These are phyloP conservation scores for Pilobolus umbonatus DNA, from an alignment of 192 early-diverging fungal genomes.

Conservation along the genomic window DNA sequence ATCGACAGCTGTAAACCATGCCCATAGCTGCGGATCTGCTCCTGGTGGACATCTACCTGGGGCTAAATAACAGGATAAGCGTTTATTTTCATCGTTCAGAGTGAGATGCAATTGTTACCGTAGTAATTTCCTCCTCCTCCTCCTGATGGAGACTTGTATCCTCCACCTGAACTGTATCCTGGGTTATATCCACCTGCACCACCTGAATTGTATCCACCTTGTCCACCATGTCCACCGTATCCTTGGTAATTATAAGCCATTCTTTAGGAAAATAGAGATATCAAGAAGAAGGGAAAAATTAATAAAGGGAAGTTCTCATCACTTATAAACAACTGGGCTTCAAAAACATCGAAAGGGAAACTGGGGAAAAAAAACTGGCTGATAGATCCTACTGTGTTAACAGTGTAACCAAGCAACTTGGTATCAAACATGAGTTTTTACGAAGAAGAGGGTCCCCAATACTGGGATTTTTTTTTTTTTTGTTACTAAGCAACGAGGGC, in stretches of 20 bases:
- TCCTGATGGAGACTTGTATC: conserved; percentile 1
- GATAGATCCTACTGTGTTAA: not conserved
- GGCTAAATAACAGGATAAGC: not conserved
- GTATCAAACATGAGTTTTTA: too few relatives aligned
- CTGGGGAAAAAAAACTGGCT: not conserved
- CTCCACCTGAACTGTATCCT: not conserved
- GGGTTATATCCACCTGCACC: not conserved
- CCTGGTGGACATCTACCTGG: conserved; percentile 17
- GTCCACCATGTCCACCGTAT: not conserved
- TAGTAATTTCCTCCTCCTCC: too few relatives aligned
- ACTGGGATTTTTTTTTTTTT: too few relatives aligned
- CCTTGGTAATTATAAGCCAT: conserved; percentile 9
- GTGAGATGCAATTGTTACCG: not conserved
- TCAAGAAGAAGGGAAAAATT: not conserved
- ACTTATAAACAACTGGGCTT: not conserved
- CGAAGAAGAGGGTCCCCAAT: too few relatives aligned
- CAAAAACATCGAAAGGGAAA: not conserved
- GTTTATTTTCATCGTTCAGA: not conserved
- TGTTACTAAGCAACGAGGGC: too few relatives aligned
- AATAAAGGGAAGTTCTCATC: not conserved
- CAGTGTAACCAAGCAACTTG: not conserved
- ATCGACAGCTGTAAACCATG: conserved; percentile 60
- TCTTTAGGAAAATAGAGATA: conserved; percentile 1
- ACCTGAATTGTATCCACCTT: conserved; percentile 3
- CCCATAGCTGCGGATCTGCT: conserved; percentile 33